These are phyloP conservation scores for Hygrocybe coccinea DNA, from an alignment of 768 basidiomycete genomes.

Conservation along the genomic window DNA sequence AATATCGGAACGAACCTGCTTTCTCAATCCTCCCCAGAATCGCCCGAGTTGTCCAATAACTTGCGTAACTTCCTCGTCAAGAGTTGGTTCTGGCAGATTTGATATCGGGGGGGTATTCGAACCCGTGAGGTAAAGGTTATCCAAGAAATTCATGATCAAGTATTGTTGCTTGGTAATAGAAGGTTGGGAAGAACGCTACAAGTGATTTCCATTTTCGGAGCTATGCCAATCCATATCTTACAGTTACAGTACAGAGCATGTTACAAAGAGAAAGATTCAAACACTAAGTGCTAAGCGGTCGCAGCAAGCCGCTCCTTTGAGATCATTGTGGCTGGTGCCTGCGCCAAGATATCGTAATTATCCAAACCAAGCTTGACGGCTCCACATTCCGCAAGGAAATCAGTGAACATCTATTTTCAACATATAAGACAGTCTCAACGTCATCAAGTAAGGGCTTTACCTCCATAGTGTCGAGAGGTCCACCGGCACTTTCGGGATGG, in stretches of 20 bases:
- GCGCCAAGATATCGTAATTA: neutral
- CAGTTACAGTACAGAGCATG: too few species aligned
- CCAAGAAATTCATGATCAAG: conserved; percentile 64
- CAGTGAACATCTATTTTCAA: conserved; percentile 77
- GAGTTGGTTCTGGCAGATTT: conserved; percentile 43
- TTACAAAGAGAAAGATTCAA: too few species aligned
- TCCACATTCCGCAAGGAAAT: conserved; percentile 80
- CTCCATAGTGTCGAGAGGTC: conserved; percentile 98
- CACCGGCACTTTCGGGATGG: conserved; percentile 97
- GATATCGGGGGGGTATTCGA: conserved; percentile 44
- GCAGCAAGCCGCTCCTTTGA: neutral
- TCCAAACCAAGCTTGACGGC: conserved; percentile 40
- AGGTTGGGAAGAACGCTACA: too few species aligned
- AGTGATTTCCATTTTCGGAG: too few species aligned
- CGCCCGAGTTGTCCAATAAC: conserved; percentile 82
- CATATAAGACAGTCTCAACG: neutral
- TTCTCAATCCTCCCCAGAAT: conserved; percentile 89
- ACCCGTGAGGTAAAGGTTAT: conserved; percentile 57
- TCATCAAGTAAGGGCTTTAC: conserved; percentile 37
- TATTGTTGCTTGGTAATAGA: too few species aligned
- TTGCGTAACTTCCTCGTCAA: conserved; percentile 86
- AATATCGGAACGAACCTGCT: conserved; percentile 56
- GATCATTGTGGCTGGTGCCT: neutral
- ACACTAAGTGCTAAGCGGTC: neutral
- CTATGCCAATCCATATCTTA: too few species aligned